Base-by-base conservation (phyloP, 441 rosid species). In the Pelargonium hybrid region DNA sequence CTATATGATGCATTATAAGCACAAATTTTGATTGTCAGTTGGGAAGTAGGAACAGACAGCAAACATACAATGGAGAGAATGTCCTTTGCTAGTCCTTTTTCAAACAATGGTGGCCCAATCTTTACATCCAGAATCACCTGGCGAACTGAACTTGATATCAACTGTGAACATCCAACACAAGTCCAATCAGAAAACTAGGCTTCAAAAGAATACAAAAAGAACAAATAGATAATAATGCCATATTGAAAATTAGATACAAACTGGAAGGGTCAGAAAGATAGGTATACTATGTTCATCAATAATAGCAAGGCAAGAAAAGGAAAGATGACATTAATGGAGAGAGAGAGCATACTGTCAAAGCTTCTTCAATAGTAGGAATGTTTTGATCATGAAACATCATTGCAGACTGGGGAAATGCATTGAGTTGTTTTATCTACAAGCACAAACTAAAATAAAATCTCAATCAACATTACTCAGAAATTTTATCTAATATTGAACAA, bases 121-220 rank as follows among this genome's bases (percentile, higher is more conserved):
- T 94, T 94, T n/a, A 86, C 97, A 79, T 94, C 98, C 47, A 94
- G 81, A 78, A 94, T 84, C 78, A 92, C 91, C 80, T 52, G 83
- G 71, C 56, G 80, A 63, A 92, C 94, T 72, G 98, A 92, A 80
- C 72, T 78, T 68, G 96, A 92, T 80, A 94, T 75, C 67, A 80
- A 67, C 98, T 94, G 74, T 61, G 57, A 76, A 69, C 26, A 71
- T 67, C 71, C 47, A 75, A 26, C 21, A 29, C 68, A 71, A 82
- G 69, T 11, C 23, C 25, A 52, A 65, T 72, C 68, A 80, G 50
- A 23, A 29, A 81, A 67, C 43, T 67, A 34, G 9, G 26, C 72
- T 56, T 70, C 72, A 47, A 71, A 68, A 75, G 5, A 65, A 69
- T 9, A 64, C 34, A 65, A 65, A n/a, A 56, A 21, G 63, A 52